phyloP scores from a whole-genome alignment of 371 early-diverging fungal genomes.

The Mucor irregularis region DNA sequence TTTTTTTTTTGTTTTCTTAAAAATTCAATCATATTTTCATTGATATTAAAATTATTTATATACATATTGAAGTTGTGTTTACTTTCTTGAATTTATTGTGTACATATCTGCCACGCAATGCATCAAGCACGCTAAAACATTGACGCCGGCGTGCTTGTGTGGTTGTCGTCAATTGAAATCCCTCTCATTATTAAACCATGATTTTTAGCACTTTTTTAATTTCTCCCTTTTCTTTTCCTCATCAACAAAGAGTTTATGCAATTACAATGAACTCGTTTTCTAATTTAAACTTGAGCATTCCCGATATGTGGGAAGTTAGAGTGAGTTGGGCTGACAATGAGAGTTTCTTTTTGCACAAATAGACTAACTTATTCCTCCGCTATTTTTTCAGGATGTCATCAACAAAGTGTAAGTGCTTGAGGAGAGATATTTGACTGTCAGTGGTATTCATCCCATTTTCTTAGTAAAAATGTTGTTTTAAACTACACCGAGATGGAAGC shows the following conservation, averaged over 20 bases:
- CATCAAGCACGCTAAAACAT: no score
- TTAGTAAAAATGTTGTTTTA: conserved; percentile 72
- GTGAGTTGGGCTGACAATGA: conserved; percentile 15
- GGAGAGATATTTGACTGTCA: neutral
- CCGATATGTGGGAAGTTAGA: conserved; percentile 58
- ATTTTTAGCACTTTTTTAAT: neutral
- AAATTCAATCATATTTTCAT: no score
- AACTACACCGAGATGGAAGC: conserved; percentile 88
- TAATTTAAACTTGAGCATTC: conserved; percentile 38
- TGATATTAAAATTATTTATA: no score
- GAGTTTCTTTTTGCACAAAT: neutral
- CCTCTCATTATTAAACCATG: no score
- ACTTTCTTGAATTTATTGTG: no score
- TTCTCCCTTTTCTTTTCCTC: neutral
- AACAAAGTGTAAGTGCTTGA: conserved; percentile 60
- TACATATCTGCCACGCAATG: no score
- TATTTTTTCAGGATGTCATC: conserved; percentile 53
- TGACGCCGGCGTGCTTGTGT: no score
- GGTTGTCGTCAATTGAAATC: no score
- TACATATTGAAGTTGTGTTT: no score
- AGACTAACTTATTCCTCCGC: neutral
- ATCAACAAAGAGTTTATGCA: neutral
- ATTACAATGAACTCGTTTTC: conserved; percentile 49
- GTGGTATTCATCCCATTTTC: neutral
- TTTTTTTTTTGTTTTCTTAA: no score